Conservation (phyloP, 768 basidiomycete species). For the Mycena haematopus region DNA sequence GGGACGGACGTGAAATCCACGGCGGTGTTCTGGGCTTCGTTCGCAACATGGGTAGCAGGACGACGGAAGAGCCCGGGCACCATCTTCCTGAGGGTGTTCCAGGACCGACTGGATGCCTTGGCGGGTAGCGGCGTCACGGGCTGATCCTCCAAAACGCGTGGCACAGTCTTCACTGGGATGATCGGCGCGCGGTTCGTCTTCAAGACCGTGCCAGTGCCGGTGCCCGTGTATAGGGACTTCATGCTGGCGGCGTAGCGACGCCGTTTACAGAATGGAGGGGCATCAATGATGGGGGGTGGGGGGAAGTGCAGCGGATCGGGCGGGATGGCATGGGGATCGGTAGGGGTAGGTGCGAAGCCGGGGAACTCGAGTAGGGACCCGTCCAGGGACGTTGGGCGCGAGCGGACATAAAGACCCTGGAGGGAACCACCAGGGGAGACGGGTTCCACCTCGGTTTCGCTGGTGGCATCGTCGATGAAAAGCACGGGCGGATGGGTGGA, state of each 20-base stretch:
- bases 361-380: too few relatives aligned
- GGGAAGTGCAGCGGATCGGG: background rate
- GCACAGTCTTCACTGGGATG: background rate
- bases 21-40: background rate
- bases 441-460: too few relatives aligned
- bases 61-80: constrained; percentile 15
- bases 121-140: background rate
- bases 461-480: too few relatives aligned
- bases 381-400: too few relatives aligned
- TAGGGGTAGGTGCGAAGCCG: too few relatives aligned
- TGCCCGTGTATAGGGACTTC: background rate
- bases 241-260: constrained; percentile 13
- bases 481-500: too few relatives aligned
- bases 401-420: too few relatives aligned
- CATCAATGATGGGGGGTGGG: background rate
- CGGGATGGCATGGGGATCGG: too few relatives aligned
- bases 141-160: background rate
- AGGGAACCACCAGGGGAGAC: too few relatives aligned
- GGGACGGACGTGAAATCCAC: too few relatives aligned
- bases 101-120: background rate
- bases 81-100: constrained; percentile 1
- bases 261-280: background rate
- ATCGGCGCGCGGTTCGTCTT: background rate
- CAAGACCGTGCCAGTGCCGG: constrained; percentile 9
- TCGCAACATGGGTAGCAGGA: background rate